Evolutionary conservation across 768 basidiomycete genomes (phyloP).

Genomic region (Infundibulicybe gibba): DNA sequence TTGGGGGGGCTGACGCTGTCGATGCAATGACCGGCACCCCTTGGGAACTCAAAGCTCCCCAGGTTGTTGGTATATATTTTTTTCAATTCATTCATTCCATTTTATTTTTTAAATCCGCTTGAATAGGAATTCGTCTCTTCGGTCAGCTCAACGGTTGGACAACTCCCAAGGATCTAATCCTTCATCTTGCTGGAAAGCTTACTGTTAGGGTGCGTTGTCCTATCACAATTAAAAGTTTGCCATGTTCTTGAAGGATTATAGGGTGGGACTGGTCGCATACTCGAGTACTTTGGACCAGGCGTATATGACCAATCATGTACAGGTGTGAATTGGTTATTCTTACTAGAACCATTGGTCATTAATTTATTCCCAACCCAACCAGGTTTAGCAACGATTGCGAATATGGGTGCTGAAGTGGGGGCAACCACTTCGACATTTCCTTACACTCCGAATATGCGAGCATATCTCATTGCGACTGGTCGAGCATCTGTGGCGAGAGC

Average conservation of each 20-base stretch:
- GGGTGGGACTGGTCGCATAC: conserved; percentile 94
- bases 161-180: conserved; percentile 94
- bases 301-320: conserved; percentile 90
- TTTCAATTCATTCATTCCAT: not conserved
- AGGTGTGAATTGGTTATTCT: conserved; percentile 37
- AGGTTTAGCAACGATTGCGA: conserved; percentile 93
- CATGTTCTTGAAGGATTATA: conserved; percentile 22
- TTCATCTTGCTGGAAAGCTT: conserved; percentile 90
- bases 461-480: conserved; percentile 88
- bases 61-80: conserved; percentile 61
- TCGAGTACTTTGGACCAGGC: conserved; percentile 97
- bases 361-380: not conserved
- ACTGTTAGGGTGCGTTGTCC: conserved; percentile 72
- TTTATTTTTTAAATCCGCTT: not conserved
- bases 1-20: conserved; percentile 98
- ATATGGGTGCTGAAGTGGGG: conserved; percentile 99
- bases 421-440: conserved; percentile 99
- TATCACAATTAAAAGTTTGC: not conserved
- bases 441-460: conserved; percentile 85
- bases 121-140: conserved; percentile 77
- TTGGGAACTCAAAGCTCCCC: conserved; percentile 95
- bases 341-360: not conserved
- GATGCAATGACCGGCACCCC: conserved; percentile 98
- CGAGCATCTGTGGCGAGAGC: conserved; percentile 81
- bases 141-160: conserved; percentile 89